These are phyloP conservation scores for Phytopythium cucurbitacearum DNA, from an alignment of 352 stramenopile species.

Conservation along the genomic window DNA sequence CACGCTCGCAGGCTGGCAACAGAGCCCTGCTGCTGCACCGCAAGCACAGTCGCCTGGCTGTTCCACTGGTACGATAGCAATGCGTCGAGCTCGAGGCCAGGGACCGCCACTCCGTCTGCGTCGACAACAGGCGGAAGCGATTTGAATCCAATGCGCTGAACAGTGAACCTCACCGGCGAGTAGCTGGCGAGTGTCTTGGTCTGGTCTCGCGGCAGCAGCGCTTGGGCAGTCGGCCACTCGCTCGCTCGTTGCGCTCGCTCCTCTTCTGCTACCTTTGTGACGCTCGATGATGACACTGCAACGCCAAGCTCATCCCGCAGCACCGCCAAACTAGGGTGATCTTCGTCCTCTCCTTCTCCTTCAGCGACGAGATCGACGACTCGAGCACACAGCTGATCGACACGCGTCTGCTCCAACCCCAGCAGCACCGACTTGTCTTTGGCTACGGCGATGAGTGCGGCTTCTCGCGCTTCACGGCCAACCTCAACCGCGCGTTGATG, in stretches of 20 bases:
- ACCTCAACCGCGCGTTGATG: slow-evolving; percentile 2
- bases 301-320: slow-evolving; percentile 16
- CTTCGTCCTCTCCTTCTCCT: background rate
- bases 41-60: slow-evolving; percentile 28
- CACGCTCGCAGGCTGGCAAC: slow-evolving; percentile 36
- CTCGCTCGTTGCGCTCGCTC: background rate
- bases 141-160: slow-evolving; percentile 25
- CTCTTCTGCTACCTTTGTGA: background rate
- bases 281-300: slow-evolving; percentile 1
- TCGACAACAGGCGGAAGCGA: slow-evolving; percentile 34
- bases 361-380: slow-evolving; percentile 8
- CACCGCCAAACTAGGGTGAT: slow-evolving; percentile 1
- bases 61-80: slow-evolving; percentile 67
- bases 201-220: slow-evolving; percentile 18
- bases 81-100: slow-evolving; percentile 33
- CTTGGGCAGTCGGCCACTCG: background rate
- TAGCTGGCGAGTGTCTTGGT: slow-evolving; percentile 15
- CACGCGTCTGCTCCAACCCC: slow-evolving; percentile 5
- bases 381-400: slow-evolving; percentile 6
- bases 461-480: slow-evolving; percentile 1
- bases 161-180: slow-evolving; percentile 24
- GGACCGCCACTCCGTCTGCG: slow-evolving; percentile 25
- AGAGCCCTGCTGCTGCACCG: slow-evolving; percentile 35
- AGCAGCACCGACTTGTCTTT: slow-evolving; percentile 18
- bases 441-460: background rate